phyloP scores from a whole-genome alignment of 2,329 filamentous ascomycete genomes.

The Aspergillus chevalieri region DNA sequence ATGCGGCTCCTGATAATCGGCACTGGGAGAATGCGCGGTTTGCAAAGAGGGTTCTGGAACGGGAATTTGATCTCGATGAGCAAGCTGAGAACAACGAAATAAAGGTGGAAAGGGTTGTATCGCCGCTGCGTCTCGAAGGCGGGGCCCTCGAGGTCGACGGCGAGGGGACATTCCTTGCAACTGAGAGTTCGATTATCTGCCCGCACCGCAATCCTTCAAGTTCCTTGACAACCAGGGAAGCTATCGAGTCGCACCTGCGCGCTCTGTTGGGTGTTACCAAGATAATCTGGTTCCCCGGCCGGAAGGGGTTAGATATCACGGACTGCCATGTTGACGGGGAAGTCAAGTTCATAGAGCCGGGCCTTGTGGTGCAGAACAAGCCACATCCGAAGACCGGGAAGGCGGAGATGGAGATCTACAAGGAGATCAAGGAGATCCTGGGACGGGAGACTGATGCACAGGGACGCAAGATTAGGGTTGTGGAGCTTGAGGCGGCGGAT shows the following conservation, averaged over 20 bases:
- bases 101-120: constrained; percentile 8
- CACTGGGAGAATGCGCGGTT: constrained; percentile 11
- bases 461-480: constrained; percentile 16
- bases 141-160: constrained; percentile 25
- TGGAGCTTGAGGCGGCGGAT: constrained; percentile 19
- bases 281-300: constrained; percentile 24
- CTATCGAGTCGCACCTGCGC: constrained; percentile 19
- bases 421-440: constrained; percentile 16
- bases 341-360: constrained; percentile 20
- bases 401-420: constrained; percentile 13
- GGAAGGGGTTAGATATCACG: constrained; percentile 21
- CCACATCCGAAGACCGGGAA: constrained; percentile 9
- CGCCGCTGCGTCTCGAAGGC: constrained; percentile 18
- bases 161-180: constrained; percentile 24
- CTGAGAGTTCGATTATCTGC: constrained; percentile 24
- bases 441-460: constrained; percentile 14
- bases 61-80: constrained; percentile 7
- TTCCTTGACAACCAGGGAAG: constrained; percentile 3
- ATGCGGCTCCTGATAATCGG: background rate
- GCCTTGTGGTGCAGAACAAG: constrained; percentile 17
- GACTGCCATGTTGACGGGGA: constrained; percentile 24
- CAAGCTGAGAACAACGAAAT: background rate
- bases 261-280: constrained; percentile 19
- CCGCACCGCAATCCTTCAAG: constrained; percentile 20
- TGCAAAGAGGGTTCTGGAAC: constrained; percentile 11